Evolutionary conservation across 352 stramenopile species (phyloP).

Genomic region (Elongisporangium prolatum): DNA sequence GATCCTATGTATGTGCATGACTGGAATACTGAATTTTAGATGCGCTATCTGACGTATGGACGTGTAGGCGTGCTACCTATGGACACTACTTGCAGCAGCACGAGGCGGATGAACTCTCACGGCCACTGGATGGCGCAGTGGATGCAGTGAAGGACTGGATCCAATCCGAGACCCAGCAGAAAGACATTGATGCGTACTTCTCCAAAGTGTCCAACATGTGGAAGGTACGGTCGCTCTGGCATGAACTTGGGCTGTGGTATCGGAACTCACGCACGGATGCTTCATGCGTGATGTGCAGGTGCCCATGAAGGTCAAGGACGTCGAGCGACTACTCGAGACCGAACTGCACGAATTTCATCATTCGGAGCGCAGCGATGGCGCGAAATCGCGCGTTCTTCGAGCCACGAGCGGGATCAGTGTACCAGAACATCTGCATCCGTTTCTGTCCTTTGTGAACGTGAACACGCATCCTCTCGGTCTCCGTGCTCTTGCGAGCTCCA

Average conservation of each 20-base stretch:
- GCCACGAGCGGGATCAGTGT: constrained; percentile 25
- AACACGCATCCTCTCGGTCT: constrained; percentile 63
- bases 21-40: neutral
- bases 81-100: constrained; percentile 40
- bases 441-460: constrained; percentile 64
- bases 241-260: no score
- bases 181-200: constrained; percentile 16
- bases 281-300: constrained; percentile 9
- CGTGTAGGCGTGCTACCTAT: constrained; percentile 42
- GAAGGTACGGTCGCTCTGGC: constrained; percentile 11
- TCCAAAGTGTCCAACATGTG: constrained; percentile 32
- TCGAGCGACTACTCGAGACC: constrained; percentile 46
- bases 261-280: constrained; percentile 9
- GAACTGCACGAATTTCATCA: constrained; percentile 46
- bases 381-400: constrained; percentile 25
- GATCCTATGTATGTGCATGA: constrained; percentile 32
- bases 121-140: constrained; percentile 36
- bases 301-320: constrained; percentile 30
- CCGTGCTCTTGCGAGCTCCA: constrained; percentile 30
- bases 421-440: constrained; percentile 27
- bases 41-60: neutral
- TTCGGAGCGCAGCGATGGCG: neutral
- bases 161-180: constrained; percentile 4
- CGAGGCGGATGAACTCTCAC: constrained; percentile 35
- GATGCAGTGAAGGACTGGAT: constrained; percentile 48